phyloP scores from a whole-genome alignment of 1,284 basidiomycete species.

The Pholiota adiposa region DNA sequence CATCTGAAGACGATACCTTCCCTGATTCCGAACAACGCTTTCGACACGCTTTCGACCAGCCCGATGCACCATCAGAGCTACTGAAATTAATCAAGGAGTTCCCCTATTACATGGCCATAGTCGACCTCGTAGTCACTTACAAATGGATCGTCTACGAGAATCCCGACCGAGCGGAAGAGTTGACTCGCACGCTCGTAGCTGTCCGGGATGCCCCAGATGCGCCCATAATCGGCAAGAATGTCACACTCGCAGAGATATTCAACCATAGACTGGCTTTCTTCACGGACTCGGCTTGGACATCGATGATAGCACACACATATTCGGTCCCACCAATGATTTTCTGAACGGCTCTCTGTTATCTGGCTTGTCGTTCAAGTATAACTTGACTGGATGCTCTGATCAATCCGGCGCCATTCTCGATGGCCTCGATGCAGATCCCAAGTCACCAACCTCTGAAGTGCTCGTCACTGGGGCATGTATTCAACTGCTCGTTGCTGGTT shows the following conservation, averaged over 20 bases:
- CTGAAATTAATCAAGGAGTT: background rate
- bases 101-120: background rate
- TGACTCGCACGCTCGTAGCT: background rate
- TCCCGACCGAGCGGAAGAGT: background rate
- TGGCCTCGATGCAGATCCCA: background rate
- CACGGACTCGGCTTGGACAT: background rate
- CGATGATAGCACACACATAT: background rate
- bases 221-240: background rate
- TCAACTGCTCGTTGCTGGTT: background rate
- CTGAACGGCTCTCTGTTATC: background rate
- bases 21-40: background rate
- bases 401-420: background rate
- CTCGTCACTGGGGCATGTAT: background rate
- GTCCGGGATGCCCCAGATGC: background rate
- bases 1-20: background rate
- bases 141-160: background rate
- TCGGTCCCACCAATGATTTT: background rate
- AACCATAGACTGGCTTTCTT: background rate
- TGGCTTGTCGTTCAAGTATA: background rate
- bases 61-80: background rate
- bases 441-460: background rate
- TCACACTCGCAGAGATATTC: background rate
- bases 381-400: background rate
- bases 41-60: background rate
- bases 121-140: background rate